phyloP scores from a whole-genome alignment of 225 moss, liverwort and hornwort genomes.

The Straminergon stramineum region DNA sequence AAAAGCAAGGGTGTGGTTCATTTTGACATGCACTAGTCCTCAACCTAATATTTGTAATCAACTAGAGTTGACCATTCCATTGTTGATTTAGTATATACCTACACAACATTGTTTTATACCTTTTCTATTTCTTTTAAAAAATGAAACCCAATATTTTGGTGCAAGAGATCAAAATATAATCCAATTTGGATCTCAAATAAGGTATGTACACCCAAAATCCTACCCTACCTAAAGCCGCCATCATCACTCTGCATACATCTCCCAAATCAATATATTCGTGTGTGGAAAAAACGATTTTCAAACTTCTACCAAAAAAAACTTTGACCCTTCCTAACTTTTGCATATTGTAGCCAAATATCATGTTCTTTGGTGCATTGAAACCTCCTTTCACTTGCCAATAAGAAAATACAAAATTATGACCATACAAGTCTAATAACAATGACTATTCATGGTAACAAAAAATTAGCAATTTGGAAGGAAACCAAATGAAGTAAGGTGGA shows the following conservation, averaged over 20 bases:
- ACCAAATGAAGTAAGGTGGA: neutral
- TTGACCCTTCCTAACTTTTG: too few relatives aligned
- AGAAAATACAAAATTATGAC: neutral
- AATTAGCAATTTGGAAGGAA: too few relatives aligned
- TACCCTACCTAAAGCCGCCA: accelerated
- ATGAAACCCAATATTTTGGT: neutral
- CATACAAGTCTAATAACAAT: too few relatives aligned
- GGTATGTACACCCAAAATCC: accelerated
- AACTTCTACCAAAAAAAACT: neutral
- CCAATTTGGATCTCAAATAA: neutral
- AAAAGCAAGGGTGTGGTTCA: neutral
- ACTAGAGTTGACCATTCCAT: neutral
- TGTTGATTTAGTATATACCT: accelerated
- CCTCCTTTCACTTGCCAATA: too few relatives aligned
- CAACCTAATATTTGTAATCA: neutral
- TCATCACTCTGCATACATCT: neutral
- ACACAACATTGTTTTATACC: neutral
- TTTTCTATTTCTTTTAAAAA: neutral
- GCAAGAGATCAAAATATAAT: neutral
- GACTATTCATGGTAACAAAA: too few relatives aligned
- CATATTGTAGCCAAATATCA: accelerated
- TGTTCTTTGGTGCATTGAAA: accelerated
- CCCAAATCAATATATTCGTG: neutral
- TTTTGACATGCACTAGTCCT: neutral
- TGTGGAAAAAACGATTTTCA: accelerated